Base-by-base conservation (phyloP, 1,139 yeast species). In the Magnusiomyces fungicola region DNA sequence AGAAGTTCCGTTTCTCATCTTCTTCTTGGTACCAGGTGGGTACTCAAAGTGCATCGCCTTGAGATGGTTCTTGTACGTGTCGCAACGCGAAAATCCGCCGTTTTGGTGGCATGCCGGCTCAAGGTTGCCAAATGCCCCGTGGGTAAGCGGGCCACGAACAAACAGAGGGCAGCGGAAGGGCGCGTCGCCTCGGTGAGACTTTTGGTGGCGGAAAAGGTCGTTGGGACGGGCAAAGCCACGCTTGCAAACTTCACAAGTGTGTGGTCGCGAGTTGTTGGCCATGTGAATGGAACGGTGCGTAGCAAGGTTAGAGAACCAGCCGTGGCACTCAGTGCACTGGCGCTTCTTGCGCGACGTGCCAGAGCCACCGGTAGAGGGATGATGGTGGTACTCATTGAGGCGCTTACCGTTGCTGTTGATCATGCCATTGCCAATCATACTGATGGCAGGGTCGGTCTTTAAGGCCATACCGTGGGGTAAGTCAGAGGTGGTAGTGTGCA, bases 211-310 rank as follows among this genome's bases (percentile, higher is more conserved):
- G 58, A 81, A 77, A 55, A 89, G 69, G 66, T 89, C 97, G 64
- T 89, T 89, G 40, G 92, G 84, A 54, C 97, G 73, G 16, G 95
- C 88, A 69, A 89, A 89, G 1, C 95, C 95, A 51, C 96, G 76
- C 45, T 76, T 74, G 65, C 97, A 89, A 41, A 80, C 77, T 47
- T 78, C 72, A 66, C 97, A 89, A 46, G 80, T 72, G 63, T 83
- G 50, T 1, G 52, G 52, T 52, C 95, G 74, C 33, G 81, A 74
- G 40, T 82, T 78, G 25, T 85, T 85, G 50, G 81, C 80, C 48
- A 84, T 66, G 64, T 89, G 96, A 18, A 92, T 85, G 1, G 92
- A 78, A 63, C 81, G 80, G 67, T 89, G 96, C 3, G 96, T 87
- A 29, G 94, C 88, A 58, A 89, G 70, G 64, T 89, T 88, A 50